These are phyloP conservation scores for Phoenix roebelenii DNA, from an alignment of 176 grass and related monocot species.

Conservation along the genomic window DNA sequence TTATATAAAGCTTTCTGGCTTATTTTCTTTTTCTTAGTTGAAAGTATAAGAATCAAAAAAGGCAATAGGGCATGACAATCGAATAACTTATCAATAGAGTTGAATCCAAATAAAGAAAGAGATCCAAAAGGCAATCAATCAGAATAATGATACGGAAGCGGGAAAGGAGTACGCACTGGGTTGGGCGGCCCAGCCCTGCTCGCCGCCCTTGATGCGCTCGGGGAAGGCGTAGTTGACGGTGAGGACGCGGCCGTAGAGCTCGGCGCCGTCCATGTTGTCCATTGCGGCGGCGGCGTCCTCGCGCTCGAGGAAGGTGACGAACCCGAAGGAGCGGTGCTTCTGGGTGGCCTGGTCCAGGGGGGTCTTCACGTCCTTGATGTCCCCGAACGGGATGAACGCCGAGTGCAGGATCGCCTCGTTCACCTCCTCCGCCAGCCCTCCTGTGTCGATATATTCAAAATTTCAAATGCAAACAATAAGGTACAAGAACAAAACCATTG, in stretches of 20 bases:
- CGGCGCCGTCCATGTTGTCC: slow-evolving; percentile 98
- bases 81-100: too few relatives aligned
- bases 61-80: too few relatives aligned
- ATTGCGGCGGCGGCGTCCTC: slow-evolving; percentile 91
- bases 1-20: too few relatives aligned
- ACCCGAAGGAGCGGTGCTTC: slow-evolving; percentile 98
- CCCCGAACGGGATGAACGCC: slow-evolving; percentile 92
- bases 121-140: too few relatives aligned
- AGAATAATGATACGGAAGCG: not conserved
- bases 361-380: slow-evolving; percentile 98
- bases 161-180: slow-evolving; percentile 38
- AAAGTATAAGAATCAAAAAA: too few relatives aligned
- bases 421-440: slow-evolving; percentile 87
- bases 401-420: slow-evolving; percentile 90
- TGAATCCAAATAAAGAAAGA: too few relatives aligned
- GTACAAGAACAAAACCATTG: too few relatives aligned
- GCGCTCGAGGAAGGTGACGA: slow-evolving; percentile 93
- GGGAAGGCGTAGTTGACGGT: slow-evolving; percentile 97
- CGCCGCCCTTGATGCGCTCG: slow-evolving; percentile 95
- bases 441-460: slow-evolving; percentile 10
- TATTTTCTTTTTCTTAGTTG: too few relatives aligned
- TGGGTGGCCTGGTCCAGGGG: slow-evolving; percentile 92
- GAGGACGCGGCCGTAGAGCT: slow-evolving; percentile 86
- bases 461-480: too few relatives aligned
- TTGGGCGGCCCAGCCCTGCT: slow-evolving; percentile 96